Evolutionary conservation across 1,139 yeast genomes (phyloP), one percentile per base, ranked within the genome.

Genomic region (Zhuliangozyma parablackwelliae): DNA sequence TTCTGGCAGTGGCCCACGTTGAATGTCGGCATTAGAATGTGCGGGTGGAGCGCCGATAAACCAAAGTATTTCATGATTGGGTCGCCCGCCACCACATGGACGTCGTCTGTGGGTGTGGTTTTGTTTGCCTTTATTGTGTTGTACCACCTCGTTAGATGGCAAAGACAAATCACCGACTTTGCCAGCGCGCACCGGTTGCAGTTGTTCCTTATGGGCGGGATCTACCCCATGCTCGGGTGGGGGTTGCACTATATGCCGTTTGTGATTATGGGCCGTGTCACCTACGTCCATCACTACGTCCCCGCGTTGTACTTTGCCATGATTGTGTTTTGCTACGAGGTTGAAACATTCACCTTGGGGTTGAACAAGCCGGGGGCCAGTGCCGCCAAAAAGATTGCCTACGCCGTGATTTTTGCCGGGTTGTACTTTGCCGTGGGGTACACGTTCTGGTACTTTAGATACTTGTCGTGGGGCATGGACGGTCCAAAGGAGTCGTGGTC

Each of bases 1-100:
- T 92, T 92, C 51, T 94, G 98, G 98, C 92, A 94, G 74, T 94
- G 99, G 99, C 99, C 99, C 40, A 78, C 92, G 27, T 75, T 90
- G 53, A 75, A 87, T 61, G 85, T 81, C 39, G 98, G 98, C 57
- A 80, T 94, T 51, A 84, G 98, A 67, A 77, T 94, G 71, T 90
- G 97, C 66, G 88, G 94, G 33, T 94, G 99, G 99, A 82, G 81
- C 42, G 80, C 78, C 46, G 87, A 82, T 26, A 78, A 72, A 51
- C 75, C 80, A 51, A 88, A 89, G 62, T 94, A 90, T 67, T 92
- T 78, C 68, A 71, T 94, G 64, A 75, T 94, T 48, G 97, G 97
- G 12, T 87, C 95, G 24, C 97, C 97, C 31, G 82, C 90, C 30
- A 87, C 95, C 35, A 88, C 97, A 6, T 92, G 97, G 97, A 67